These are phyloP conservation scores for Conticribra weissflogii DNA, from an alignment of 108 stramenopile genomes.

Conservation along the genomic window DNA sequence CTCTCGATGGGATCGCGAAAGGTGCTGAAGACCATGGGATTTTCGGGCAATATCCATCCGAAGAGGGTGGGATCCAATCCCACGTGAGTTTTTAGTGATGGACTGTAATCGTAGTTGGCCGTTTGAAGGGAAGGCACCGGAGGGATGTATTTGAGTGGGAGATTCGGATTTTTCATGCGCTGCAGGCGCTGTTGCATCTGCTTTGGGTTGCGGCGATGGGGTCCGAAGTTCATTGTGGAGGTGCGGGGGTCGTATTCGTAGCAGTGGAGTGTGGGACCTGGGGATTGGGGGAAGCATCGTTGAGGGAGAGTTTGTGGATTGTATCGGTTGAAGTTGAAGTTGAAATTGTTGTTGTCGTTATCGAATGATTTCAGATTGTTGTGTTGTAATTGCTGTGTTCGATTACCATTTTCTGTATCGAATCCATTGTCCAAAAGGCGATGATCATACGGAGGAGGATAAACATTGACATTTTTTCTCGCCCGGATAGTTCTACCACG, in stretches of 20 bases:
- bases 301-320: neutral
- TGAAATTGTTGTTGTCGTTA: too few relatives aligned
- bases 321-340: conserved; percentile 12
- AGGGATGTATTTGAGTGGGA: neutral
- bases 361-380: too few relatives aligned
- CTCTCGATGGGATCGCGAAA: conserved; percentile 33
- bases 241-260: conserved; percentile 28
- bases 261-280: conserved; percentile 7
- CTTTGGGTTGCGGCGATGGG: conserved; percentile 3
- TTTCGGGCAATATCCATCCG: conserved; percentile 23
- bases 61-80: conserved; percentile 27
- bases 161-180: neutral
- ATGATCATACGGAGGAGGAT: too few relatives aligned
- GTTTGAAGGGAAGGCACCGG: neutral
- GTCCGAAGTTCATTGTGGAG: conserved; percentile 27
- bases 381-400: too few relatives aligned
- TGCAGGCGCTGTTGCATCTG: neutral
- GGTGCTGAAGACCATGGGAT: conserved; percentile 27
- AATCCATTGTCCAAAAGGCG: too few relatives aligned
- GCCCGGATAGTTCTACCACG: too few relatives aligned
- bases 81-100: conserved; percentile 22
- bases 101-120: conserved; percentile 13
- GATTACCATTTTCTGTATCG: too few relatives aligned
- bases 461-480: too few relatives aligned
- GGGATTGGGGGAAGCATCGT: neutral